Base-by-base conservation (phyloP, 192 early-diverging fungal genomes). In the Linnemannia zychae region DNA sequence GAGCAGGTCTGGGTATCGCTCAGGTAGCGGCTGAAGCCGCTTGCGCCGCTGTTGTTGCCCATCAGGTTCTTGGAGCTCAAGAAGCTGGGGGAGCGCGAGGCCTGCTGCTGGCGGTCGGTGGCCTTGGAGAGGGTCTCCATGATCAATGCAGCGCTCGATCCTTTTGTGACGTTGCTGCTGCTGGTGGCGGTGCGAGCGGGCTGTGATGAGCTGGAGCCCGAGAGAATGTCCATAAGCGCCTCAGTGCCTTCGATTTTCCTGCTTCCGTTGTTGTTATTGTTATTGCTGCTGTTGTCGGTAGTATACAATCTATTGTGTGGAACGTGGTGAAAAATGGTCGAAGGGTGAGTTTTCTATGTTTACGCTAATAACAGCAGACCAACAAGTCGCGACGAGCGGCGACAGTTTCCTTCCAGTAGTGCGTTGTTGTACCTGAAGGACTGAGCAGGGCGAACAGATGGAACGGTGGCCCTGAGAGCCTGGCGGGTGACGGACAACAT, bases 401-500 rank as follows among this genome's bases (percentile, higher is more conserved):
- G 34, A 37, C 31, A 38, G 31, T 4, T 40, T 57, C 34, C n/a
- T 57, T 57, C 34, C 16, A 53, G 48, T 18, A 36, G 34, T 74
- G 31, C 36, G 48, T 34, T 34, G 67, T 68, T 3, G 47, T 85
- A 85, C 83, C 83, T 85, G 78, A 76, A 34, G 74, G 72, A 65
- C 37, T 84, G 81, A 16, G 75, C 22, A 40, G 48, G 71, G 48
- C 68, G 60, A 28, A 49, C 37, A 24, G 68, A 63, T n/a, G 57
- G 57, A 63, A 63, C 63, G 38, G 68, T 47, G 13, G 57, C 83
- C 60, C 78, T 69, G 57, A 85, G 73, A 57, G 70, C 69, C 46
- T 85, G 83, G 63, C 83, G 83, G 20, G 74, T 36, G 28, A 85
- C 47, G 24, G 83, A 85, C 78, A 85, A 72, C 83, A 85, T 85